These are phyloP conservation scores for Clonostachys byssicola DNA, from an alignment of 2,329 filamentous ascomycete genomes.

Conservation along the genomic window DNA sequence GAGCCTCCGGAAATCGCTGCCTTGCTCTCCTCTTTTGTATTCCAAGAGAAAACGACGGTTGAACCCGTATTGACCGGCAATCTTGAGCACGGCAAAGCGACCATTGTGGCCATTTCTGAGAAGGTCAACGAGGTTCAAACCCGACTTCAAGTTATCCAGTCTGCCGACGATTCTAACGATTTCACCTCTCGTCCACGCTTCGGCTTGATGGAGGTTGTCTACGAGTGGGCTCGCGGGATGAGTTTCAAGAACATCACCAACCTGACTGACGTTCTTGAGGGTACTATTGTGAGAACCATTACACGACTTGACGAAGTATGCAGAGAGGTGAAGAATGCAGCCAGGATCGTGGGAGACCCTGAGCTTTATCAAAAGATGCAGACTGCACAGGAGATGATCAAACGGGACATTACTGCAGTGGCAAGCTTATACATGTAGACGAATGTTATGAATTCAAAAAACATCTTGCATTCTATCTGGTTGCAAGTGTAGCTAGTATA, in stretches of 20 bases:
- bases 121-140: slow-evolving; percentile 90
- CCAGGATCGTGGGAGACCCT: slow-evolving; percentile 90
- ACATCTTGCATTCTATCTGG: background rate
- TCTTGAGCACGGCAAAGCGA: slow-evolving; percentile 77
- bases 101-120: slow-evolving; percentile 85
- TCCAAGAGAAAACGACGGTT: slow-evolving; percentile 90
- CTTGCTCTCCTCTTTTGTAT: slow-evolving; percentile 89
- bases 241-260: slow-evolving; percentile 97
- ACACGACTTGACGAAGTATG: slow-evolving; percentile 94
- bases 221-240: slow-evolving; percentile 98
- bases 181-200: slow-evolving; percentile 86
- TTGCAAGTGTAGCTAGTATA: no score
- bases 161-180: slow-evolving; percentile 86
- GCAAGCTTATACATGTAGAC: slow-evolving; percentile 80
- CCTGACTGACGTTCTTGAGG: slow-evolving; percentile 92
- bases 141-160: slow-evolving; percentile 85
- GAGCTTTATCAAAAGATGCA: slow-evolving; percentile 95
- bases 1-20: slow-evolving; percentile 96
- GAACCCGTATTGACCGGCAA: slow-evolving; percentile 77
- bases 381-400: slow-evolving; percentile 94
- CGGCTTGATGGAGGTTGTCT: slow-evolving; percentile 94
- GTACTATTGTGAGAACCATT: slow-evolving; percentile 94
- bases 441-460: background rate
- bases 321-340: slow-evolving; percentile 94
- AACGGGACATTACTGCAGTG: slow-evolving; percentile 88